phyloP scores from a whole-genome alignment of 345 rosid species.

The Pelargonium nanum region DNA sequence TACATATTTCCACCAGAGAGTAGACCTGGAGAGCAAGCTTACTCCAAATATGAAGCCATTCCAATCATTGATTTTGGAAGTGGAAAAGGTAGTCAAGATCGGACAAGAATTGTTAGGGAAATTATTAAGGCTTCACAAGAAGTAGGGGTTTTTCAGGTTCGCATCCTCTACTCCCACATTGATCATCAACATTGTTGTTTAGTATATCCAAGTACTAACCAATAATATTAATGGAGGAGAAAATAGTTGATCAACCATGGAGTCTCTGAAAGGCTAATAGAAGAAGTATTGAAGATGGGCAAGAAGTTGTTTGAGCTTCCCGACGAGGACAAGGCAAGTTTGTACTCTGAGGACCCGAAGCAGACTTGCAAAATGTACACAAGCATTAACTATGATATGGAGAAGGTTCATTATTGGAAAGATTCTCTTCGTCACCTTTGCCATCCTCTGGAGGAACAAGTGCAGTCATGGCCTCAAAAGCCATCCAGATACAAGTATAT shows the following conservation, averaged over 20 bases:
- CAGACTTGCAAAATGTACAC: slow-evolving; percentile 13
- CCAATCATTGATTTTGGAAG: slow-evolving; percentile 15
- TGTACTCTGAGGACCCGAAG: slow-evolving; percentile 15
- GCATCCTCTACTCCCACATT: too few species aligned
- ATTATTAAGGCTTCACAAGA: slow-evolving; percentile 15
- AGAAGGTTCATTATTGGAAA: slow-evolving; percentile 16
- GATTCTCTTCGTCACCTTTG: slow-evolving; percentile 12
- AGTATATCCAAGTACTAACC: neutral
- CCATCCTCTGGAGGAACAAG: slow-evolving; percentile 12
- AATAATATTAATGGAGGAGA: neutral
- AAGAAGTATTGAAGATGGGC: slow-evolving; percentile 7
- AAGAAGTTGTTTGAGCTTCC: slow-evolving; percentile 16
- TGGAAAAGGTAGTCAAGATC: neutral
- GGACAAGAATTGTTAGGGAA: neutral
- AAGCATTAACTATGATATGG: slow-evolving; percentile 12
- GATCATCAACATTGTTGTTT: neutral
- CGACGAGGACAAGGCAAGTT: slow-evolving; percentile 7
- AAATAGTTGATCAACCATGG: slow-evolving; percentile 18
- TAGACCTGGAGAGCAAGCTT: slow-evolving; percentile 7
- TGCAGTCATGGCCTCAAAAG: slow-evolving; percentile 11
- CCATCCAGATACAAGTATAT: slow-evolving; percentile 1
- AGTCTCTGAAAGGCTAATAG: slow-evolving; percentile 9
- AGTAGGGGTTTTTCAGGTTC: slow-evolving; percentile 21
- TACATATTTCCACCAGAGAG: slow-evolving; percentile 16
- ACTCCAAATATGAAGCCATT: slow-evolving; percentile 11